phyloP scores from a whole-genome alignment of 306 rosid species.

The Pterocarpus santalinus region DNA sequence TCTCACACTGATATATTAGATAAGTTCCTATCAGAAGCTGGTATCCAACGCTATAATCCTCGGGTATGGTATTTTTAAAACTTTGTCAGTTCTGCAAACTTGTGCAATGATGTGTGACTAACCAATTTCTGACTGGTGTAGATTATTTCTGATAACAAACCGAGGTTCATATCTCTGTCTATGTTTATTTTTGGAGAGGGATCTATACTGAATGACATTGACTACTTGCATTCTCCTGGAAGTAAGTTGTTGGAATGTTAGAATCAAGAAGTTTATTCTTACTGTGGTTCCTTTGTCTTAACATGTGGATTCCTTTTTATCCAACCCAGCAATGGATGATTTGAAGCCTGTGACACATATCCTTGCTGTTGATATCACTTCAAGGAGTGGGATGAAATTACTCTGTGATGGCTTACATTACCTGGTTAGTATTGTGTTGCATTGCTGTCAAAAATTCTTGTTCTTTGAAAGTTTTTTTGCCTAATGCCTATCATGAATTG shows the following conservation, averaged over 20 bases:
- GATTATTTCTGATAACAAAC: constrained; percentile 86
- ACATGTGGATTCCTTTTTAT: constrained; percentile 47
- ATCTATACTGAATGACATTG: constrained; percentile 61
- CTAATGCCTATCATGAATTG: constrained; percentile 22
- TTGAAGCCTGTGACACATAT: constrained; percentile 96
- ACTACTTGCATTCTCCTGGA: constrained; percentile 84
- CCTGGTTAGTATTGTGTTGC: constrained; percentile 67
- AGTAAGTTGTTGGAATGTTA: constrained; percentile 67
- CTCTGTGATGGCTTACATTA: constrained; percentile 81
- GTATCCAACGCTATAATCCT: constrained; percentile 92
- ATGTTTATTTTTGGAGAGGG: constrained; percentile 66
- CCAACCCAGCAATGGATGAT: constrained; percentile 76
- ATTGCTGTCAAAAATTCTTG: constrained; percentile 34
- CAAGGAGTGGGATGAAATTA: constrained; percentile 77
- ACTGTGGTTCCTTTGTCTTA: constrained; percentile 43
- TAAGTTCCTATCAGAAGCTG: constrained; percentile 83
- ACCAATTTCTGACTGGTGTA: constrained; percentile 46
- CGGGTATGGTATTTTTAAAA: constrained; percentile 61
- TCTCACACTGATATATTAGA: constrained; percentile 84
- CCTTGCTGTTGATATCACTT: constrained; percentile 75
- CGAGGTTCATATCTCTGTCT: constrained; percentile 75
- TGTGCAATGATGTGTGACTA: constrained; percentile 16
- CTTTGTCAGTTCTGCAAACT: constrained; percentile 31
- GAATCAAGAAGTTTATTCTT: constrained; percentile 37
- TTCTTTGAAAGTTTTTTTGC: constrained; percentile 22